Evolutionary conservation across 2,329 filamentous ascomycete species (phyloP), one percentile per base, ranked within the genome.

Genomic region (Fusarium agapanthi): DNA sequence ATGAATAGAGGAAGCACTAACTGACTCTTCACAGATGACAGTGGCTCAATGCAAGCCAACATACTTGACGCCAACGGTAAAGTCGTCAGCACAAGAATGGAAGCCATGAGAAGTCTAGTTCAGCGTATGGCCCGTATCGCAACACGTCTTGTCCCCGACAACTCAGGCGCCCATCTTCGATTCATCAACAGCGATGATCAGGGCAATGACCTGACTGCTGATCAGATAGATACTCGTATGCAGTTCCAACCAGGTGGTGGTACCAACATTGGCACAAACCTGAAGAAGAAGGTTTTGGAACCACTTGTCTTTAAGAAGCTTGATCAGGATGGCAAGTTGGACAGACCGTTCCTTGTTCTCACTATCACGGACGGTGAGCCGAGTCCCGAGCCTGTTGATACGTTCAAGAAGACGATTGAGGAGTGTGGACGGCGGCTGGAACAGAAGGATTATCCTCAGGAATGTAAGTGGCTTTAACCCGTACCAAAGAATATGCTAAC

Each of bases 141-240:
- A n/a, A 38, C 34, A 1, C 50, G 50, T 7, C 50, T 53, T 8
- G 50, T 53, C 1, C 34, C 50, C 3, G 50, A 53, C 6, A 26
- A 22, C 14, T 38, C 32, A 7, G 50, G 50, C 8, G 50, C 50
- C 8, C 34, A 53, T 53, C 24, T 53, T 3, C 34, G 50, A 5
- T 53, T 53, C 26, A 53, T 53, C n/a, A 28, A 53, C 24, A 53
- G 50, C 22, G 50, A 37, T 20, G 26, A 38, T n/a, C 34, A 53
- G 11, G 34, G 34, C 0, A 16, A 53, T 10, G 50, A 53, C 24
- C 34, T 38, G 3, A 38, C 32, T 28, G 34, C 50, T 16, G 34
- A 53, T 53, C 50, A 38, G 24, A 53, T 53, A 0, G 50, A 53
- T 15, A 6, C 34, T 22, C 34, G 26, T 13, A 53, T 53, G 0